Evolutionary conservation across 2,329 filamentous ascomycete genomes (phyloP), one percentile per base, ranked within the genome.

Genomic region (Ophiosphaerella herpotricha): DNA sequence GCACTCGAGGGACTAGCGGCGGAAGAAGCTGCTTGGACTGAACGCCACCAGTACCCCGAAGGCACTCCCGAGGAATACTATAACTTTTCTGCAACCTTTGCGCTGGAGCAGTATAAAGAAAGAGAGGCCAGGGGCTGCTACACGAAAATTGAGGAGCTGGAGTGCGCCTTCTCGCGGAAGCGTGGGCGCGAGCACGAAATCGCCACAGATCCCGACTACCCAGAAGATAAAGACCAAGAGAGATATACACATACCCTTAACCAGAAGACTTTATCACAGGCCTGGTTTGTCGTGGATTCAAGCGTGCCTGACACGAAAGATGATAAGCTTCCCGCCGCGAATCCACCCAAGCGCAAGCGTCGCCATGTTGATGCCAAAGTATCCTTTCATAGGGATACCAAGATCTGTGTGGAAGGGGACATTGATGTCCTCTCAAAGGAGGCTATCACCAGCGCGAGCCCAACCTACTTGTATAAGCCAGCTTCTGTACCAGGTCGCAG

Each of bases 361-460:
- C 45, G 48, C 23, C 35, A 37, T 11, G 40, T 42, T 12, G 35
- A 29, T 11, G 32, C 35, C 13, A 16, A 23, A 7, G 49, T 57
- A 14, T 21, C 34, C 14, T 52, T 46, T 24, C 29, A 52, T 18
- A 12, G 33, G 7, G 3, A 45, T 2, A 46, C 52, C 21, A 48
- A 39, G 23, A 32, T 55, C 12, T 40, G 49, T 9, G 35, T 35
- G 5, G 49, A 53, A 4, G 41, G 41, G 4, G 52, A 58, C 29
- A 24, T 58, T 21, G 52, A 58, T 12, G n/a, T 43, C 9, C 48
- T 57, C 21, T 43, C 52, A 4, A 37, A 38, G 13, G 26, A 39
- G 4, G 16, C 46, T 3, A 29, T 29, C 43, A 7, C 38, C 29
- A 14, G 31, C 29, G 14, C 29, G 21, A 21, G 35, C 46, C 39